These are phyloP conservation scores for Saccharomycopsis crataegensis DNA, from an alignment of 1,139 yeast genomes.

Conservation along the genomic window DNA sequence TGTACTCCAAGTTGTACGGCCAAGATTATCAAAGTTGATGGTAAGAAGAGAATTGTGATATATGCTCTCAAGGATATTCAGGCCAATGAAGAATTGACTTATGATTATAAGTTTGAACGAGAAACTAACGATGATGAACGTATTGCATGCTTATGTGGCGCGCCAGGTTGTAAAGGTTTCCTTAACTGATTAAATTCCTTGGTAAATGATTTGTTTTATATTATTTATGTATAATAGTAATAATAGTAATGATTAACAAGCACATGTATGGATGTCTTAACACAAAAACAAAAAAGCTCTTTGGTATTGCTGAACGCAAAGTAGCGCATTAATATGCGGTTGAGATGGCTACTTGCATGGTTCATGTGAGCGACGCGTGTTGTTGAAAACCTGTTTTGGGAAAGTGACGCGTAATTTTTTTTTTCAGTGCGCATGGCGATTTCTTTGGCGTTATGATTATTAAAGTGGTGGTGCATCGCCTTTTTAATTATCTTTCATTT, in stretches of 20 bases:
- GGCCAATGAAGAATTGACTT: slow-evolving; percentile 88
- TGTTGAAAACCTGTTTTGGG: too few species aligned
- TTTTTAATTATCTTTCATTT: background rate
- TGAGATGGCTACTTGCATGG: background rate
- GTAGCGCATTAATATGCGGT: too few species aligned
- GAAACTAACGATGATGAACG: slow-evolving; percentile 88
- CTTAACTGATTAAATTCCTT: slow-evolving; percentile 45
- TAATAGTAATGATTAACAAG: background rate
- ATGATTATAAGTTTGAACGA: slow-evolving; percentile 90
- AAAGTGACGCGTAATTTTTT: too few species aligned
- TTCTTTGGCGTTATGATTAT: too few species aligned
- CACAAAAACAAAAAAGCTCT: background rate
- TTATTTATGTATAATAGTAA: background rate
- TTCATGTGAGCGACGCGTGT: background rate
- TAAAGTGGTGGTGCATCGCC: too few species aligned
- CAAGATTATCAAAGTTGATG: slow-evolving; percentile 90
- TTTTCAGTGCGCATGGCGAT: too few species aligned
- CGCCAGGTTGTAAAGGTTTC: slow-evolving; percentile 89
- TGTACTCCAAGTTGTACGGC: slow-evolving; percentile 98
- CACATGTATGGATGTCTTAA: background rate
- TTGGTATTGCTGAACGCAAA: background rate
- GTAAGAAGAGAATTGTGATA: slow-evolving; percentile 87
- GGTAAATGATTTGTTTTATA: background rate
- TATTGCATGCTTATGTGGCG: slow-evolving; percentile 89
- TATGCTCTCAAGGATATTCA: slow-evolving; percentile 86